A percentile compares a stretch with the other conserved stretches of the same genome.
These are phyloP conservation scores for Serendipita vermifera DNA, from an alignment of 768 basidiomycete genomes.

Conservation along the genomic window DNA sequence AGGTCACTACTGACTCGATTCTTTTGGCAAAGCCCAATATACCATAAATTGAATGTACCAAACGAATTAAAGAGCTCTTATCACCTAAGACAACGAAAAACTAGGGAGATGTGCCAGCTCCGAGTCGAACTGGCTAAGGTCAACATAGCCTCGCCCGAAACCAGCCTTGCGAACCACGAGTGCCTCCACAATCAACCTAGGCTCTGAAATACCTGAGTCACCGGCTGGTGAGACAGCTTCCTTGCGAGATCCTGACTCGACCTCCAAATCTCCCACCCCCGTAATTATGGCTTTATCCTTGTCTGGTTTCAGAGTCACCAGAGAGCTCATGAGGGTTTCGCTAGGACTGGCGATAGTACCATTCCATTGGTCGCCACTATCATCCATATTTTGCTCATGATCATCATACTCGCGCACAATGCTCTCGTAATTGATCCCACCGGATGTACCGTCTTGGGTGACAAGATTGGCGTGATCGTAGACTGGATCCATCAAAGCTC, in stretches of 20 bases:
- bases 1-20: too few relatives aligned
- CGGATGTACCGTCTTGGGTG: neutral
- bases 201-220: slow-evolving; percentile 22
- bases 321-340: neutral
- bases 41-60: too few relatives aligned
- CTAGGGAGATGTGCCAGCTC: slow-evolving; percentile 5
- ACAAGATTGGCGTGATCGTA: slow-evolving; percentile 10
- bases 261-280: too few relatives aligned
- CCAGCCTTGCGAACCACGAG: slow-evolving; percentile 53
- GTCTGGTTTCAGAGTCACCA: neutral
- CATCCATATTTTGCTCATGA: slow-evolving; percentile 5
- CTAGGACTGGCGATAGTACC: neutral
- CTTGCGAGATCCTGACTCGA: too few relatives aligned
- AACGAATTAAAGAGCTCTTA: too few relatives aligned
- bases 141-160: neutral
- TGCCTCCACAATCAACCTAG: slow-evolving; percentile 66
- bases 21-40: too few relatives aligned
- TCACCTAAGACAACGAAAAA: slow-evolving; percentile 2
- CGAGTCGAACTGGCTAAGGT: slow-evolving; percentile 1
- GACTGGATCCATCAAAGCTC: slow-evolving; percentile 16
- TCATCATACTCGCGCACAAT: slow-evolving; percentile 3
- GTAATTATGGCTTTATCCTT: neutral
- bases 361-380: slow-evolving; percentile 10
- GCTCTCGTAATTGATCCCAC: slow-evolving; percentile 2
- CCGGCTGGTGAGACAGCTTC: too few relatives aligned